phyloP scores from a whole-genome alignment of 179 eudicot species.

The Beta lomatogona region DNA sequence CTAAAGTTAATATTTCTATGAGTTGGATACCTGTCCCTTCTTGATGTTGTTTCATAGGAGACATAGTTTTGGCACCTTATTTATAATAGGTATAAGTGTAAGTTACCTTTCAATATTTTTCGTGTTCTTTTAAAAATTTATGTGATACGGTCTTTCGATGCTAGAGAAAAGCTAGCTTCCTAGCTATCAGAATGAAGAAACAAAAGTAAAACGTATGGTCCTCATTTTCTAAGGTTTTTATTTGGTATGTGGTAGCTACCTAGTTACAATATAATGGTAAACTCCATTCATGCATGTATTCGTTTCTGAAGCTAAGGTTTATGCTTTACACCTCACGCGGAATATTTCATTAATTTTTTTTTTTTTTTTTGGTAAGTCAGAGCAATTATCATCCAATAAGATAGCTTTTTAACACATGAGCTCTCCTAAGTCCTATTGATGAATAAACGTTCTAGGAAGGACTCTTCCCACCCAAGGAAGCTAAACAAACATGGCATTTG shows the following conservation, averaged over 20 bases:
- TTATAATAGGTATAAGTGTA: background rate
- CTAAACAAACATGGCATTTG: no score
- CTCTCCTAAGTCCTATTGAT: no score
- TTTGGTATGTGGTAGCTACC: background rate
- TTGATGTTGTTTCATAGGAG: background rate
- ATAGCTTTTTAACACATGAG: no score
- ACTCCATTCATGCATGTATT: background rate
- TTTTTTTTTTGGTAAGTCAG: no score
- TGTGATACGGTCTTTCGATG: background rate
- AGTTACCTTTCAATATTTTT: background rate
- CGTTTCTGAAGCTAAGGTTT: background rate
- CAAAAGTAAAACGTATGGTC: background rate
- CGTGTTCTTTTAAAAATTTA: background rate
- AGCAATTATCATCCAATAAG: no score
- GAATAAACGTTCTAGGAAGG: no score
- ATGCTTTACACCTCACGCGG: background rate
- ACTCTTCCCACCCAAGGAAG: no score
- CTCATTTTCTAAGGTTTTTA: background rate
- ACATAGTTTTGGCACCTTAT: background rate
- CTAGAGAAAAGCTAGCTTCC: background rate
- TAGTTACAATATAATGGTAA: background rate
- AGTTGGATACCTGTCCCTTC: background rate
- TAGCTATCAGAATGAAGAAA: background rate
- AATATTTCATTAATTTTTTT: no score
- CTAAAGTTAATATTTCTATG: background rate